These are phyloP conservation scores for Penicillium sp. DNA, from an alignment of 2,329 filamentous ascomycete species.

Conservation along the genomic window DNA sequence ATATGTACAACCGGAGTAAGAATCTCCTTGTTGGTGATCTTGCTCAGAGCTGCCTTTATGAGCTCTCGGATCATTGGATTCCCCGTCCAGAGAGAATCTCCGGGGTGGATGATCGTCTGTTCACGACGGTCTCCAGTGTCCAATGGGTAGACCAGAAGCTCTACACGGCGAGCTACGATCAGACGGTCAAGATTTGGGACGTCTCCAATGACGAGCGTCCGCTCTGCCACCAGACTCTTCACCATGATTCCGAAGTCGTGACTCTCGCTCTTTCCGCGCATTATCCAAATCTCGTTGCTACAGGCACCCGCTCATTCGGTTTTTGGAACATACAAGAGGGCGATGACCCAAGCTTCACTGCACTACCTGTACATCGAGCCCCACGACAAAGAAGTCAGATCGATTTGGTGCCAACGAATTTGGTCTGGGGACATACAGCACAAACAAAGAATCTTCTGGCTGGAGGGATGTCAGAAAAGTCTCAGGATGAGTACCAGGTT, in stretches of 20 bases:
- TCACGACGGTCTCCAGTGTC: slow-evolving; percentile 52
- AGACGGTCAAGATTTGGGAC: slow-evolving; percentile 54
- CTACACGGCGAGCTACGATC: slow-evolving; percentile 53
- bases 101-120: slow-evolving; percentile 48
- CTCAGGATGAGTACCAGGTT: slow-evolving; percentile 27
- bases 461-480: slow-evolving; percentile 49
- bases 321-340: slow-evolving; percentile 35
- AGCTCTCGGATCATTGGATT: slow-evolving; percentile 51
- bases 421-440: slow-evolving; percentile 45
- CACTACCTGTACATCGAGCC: slow-evolving; percentile 22
- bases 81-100: slow-evolving; percentile 39
- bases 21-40: slow-evolving; percentile 53
- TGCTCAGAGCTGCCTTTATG: slow-evolving; percentile 39
- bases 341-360: slow-evolving; percentile 18
- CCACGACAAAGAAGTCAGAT: slow-evolving; percentile 27
- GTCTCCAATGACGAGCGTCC: slow-evolving; percentile 24
- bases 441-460: slow-evolving; percentile 44
- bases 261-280: slow-evolving; percentile 46
- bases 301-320: slow-evolving; percentile 39
- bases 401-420: slow-evolving; percentile 40
- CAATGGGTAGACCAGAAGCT: slow-evolving; percentile 47
- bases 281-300: slow-evolving; percentile 42
- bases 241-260: slow-evolving; percentile 47
- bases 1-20: slow-evolving; percentile 53
- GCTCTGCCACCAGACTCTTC: slow-evolving; percentile 34